Base-by-base conservation (phyloP, 1,139 yeast species). In the Nakaseomyces uthaithaninus region DNA sequence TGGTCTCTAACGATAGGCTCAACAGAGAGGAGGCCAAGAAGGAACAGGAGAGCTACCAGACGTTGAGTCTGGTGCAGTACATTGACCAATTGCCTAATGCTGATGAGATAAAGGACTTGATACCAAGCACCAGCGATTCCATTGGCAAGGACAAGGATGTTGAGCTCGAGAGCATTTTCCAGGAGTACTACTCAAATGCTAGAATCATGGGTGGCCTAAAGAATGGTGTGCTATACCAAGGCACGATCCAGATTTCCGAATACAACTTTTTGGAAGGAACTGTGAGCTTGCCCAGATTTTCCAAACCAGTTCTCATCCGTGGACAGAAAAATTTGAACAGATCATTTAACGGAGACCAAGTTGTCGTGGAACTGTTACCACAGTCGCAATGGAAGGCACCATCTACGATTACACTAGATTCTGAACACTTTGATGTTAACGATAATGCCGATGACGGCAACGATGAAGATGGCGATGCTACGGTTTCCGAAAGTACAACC, bases 261-360 rank as follows among this genome's bases (percentile, higher is more conserved):
- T 91, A 87, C 61, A 93, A 93, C 58, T 80, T 83, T 55, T 68
- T 89, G 45, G 95, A 93, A 64, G 98, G 95, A 40, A 74, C 84
- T 0, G 82, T 93, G 4, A 74, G 76, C 41, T 75, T 84, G 2
- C 68, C 80, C 1, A 76, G 84, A 1, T 81, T 86, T 56, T 80
- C 85, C 38, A 82, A 80, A 55, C 97, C 97, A 1, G 70, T 93
- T 38, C 67, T 89, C 31, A 69, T 93, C 28, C 64, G 82, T 15
- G 99, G 98, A 0, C 73, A 91, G 36, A 85, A 83, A 53, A 79
- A 80, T 57, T 66, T 91, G 51, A 93, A 93, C 60, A 76, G 99
- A 59, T 85, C 93, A 0, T 87, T 91, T 63, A 85, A 85, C 53
- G 89, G 95, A 26, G 99, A 93, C 56, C 75, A 79, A 16, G 97